Evolutionary conservation across 2,329 filamentous ascomycete species (phyloP), one percentile per base, ranked within the genome.

Genomic region (Colletotrichum paranaense): DNA sequence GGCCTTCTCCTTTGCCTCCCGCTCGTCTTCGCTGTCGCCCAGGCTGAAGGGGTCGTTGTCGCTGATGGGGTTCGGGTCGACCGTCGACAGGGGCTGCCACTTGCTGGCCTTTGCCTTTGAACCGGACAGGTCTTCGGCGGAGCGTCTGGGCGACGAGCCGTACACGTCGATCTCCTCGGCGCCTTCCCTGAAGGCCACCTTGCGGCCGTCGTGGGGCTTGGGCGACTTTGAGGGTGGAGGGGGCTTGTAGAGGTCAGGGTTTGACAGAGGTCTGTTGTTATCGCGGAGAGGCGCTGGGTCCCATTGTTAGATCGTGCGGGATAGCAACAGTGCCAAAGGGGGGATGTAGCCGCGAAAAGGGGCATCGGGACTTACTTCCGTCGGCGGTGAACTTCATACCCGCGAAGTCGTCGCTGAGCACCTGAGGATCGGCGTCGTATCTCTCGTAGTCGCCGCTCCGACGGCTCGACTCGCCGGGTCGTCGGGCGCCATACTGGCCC

Each of bases 41-140:
- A 99, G 88, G 79, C 95, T 98, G 84, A 99, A 99, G 0, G 97
- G 97, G 80, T 99, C 97, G 78, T 98, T 96, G 77, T 98, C 95
- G 22, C 65, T 75, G 63, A 78, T 77, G 24, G 76, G 76, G 52
- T 70, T 77, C 95, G 62, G 97, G 76, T 95, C 94, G 16, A 98
- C 91, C 0, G 92, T 89, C 14, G 95, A 95, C 77, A 99, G 86
- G 11, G 97, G 96, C 83, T 99, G 96, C 97, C 97, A 99, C 86
- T 99, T 99, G 89, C 95, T 98, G 58, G 90, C 84, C 85, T 95
- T 97, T 76, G 85, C 84, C 60, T 87, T 86, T n/a, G 86, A 81
- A 28, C 80, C 80, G 42, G 81, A 78, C 73, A 77, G 83, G 80
- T 87, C 90, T 82, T 88, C 91, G 76, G 86, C 86, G 32, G 83